Evolutionary conservation across 306 rosid species (phyloP), one percentile per base, ranked within the genome.

Genomic region (Delonix regia): DNA sequence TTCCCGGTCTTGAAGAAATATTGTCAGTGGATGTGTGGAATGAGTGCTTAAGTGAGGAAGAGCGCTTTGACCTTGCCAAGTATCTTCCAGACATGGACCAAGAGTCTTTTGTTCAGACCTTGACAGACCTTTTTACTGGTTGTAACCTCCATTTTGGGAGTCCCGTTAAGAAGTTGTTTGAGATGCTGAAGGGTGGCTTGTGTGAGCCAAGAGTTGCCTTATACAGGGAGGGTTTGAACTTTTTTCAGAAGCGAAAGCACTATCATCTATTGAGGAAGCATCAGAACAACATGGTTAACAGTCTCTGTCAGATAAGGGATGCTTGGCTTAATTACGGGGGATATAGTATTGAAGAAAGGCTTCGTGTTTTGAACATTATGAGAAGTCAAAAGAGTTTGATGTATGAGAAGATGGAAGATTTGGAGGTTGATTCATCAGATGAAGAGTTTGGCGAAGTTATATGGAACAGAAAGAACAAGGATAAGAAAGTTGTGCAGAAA

Each of bases 131-230:
- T 72, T 87, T 91, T 39, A 87, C 92, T 3, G 97, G 97, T 48
- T 81, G 87, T 59, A 93, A 89, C 85, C 81, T 96, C 52, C 99
- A 96, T 69, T 96, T 96, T 65, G 98, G 96, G 83, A 89, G 96
- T 88, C 99, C 98, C 2, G 71, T 90, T 27, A 89, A 84, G 80
- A 90, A 82, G 87, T 83, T 96, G 75, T 96, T 93, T 80, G 89
- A 84, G 71, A 91, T 93, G 96, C 75, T 96, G 77, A 91, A 96
- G 86, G 99, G 99, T 77, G 99, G 99, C 13, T 69, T 93, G 79
- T 93, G 97, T 59, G 99, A 96, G 83, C 99, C 99, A 0, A 96
- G 99, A 67, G 99, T 91, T 78, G 97, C 99, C 2, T 94, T 96
- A 51, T 96, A 96, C 87, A 87, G 93, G 80, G 96, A 93, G 78